A percentile compares a stretch with the other conserved stretches of the same genome.
Conservation (phyloP, 345 rosid genomes). For the Aurinia saxatilis region DNA sequence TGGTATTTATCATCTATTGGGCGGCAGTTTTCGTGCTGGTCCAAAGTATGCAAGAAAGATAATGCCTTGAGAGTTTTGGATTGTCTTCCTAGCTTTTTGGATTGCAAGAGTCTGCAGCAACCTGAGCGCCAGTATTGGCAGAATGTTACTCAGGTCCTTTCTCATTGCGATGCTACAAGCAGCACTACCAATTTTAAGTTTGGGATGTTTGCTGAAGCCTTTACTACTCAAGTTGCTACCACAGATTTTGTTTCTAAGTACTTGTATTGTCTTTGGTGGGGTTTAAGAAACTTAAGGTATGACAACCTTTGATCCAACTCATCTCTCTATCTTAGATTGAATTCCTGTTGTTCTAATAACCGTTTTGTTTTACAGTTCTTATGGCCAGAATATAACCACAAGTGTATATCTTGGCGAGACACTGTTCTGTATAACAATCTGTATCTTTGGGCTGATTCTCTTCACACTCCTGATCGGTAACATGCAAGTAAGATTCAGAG, state of each 20-base stretch:
- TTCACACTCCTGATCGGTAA: conserved; percentile 83
- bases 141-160: conserved; percentile 49
- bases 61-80: conserved; percentile 31
- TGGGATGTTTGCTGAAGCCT: conserved; percentile 78
- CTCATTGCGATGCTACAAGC: conserved; percentile 52
- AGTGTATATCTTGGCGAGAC: conserved; percentile 70
- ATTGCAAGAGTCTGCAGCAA: conserved; percentile 35
- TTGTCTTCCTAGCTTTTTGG: conserved; percentile 56
- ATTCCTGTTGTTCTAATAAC: neutral
- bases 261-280: conserved; percentile 92
- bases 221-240: conserved; percentile 54
- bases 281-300: conserved; percentile 74
- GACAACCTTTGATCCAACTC: neutral
- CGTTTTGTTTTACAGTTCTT: conserved; percentile 42
- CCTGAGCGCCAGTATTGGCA: conserved; percentile 65
- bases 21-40: conserved; percentile 77
- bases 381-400: conserved; percentile 75
- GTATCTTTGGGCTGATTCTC: conserved; percentile 62
- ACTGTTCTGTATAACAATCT: conserved; percentile 54
- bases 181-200: conserved; percentile 39
- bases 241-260: conserved; percentile 45
- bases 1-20: conserved; percentile 75
- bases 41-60: conserved; percentile 45
- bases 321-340: neutral
- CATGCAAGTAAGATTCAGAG: conserved; percentile 63